Conservation (phyloP, 768 basidiomycete genomes). For the Pleurotus sapidus region DNA sequence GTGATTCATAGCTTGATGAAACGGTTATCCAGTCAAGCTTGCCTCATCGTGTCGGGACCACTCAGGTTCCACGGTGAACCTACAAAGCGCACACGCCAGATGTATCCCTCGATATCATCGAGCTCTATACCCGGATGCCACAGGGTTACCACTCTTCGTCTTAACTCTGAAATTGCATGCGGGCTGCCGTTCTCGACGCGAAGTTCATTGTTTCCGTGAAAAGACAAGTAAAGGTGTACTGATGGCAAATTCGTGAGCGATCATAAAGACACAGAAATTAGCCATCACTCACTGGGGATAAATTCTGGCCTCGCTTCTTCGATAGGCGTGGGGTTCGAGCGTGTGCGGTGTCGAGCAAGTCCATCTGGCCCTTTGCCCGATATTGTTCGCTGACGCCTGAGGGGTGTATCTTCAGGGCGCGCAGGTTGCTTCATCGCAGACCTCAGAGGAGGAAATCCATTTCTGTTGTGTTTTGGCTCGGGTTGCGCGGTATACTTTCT, state of each 20-base stretch:
- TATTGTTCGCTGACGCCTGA: constrained; percentile 20
- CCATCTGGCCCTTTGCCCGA: constrained; percentile 7
- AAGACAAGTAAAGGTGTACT: constrained; percentile 76
- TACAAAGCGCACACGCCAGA: constrained; percentile 62
- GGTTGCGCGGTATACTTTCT: constrained; percentile 11
- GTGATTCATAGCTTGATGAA: constrained; percentile 7
- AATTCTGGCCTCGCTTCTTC: constrained; percentile 9
- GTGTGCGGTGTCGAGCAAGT: constrained; percentile 14
- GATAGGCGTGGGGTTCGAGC: constrained; percentile 10
- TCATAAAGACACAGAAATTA: not conserved
- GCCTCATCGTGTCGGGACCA: constrained; percentile 55
- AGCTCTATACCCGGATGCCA: constrained; percentile 67
- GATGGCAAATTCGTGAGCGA: not conserved
- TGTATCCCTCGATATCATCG: constrained; percentile 37
- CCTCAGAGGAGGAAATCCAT: constrained; percentile 35
- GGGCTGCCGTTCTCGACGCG: constrained; percentile 50
- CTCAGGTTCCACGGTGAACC: constrained; percentile 67
- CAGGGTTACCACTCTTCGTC: constrained; percentile 51
- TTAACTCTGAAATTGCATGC: constrained; percentile 56
- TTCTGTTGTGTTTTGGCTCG: constrained; percentile 13
- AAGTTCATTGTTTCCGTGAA: constrained; percentile 64
- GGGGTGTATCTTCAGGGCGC: constrained; percentile 20
- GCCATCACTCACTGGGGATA: constrained; percentile 1
- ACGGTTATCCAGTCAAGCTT: constrained; percentile 16
- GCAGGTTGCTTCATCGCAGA: constrained; percentile 56